Base-by-base conservation (phyloP, 495 filamentous ascomycete species). In the Penicillium diatomitis region DNA sequence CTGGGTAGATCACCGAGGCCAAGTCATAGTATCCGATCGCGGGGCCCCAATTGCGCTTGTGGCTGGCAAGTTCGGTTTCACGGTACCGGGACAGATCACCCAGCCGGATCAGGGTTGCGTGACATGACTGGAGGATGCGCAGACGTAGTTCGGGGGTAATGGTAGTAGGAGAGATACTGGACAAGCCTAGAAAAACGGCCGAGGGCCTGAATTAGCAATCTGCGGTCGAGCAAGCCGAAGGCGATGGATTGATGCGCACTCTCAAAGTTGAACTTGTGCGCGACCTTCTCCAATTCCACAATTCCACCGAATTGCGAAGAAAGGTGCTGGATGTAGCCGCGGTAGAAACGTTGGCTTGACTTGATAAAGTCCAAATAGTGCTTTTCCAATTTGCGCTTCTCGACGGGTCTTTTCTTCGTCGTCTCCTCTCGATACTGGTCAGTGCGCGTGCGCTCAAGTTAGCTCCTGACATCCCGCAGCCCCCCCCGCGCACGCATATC, bases 71-170 rank as follows among this genome's bases (percentile, higher is more conserved):
- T 61, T 86, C 78, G 29, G 81, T 80, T 60, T 89, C 88, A 40
- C 94, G 84, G 62, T 96, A 98, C 53, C 92, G 82, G 33, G 88
- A 89, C 31, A 98, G 77, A 61, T 98, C 92, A 39, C 92, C 92
- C 7, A 98, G 79, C 47, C 81, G 85, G 40, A 96, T 83, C 31
- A 97, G 76, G 6, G 86, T 86, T 44, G 81, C 80, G 68, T 96
- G 84, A 66, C 89, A 96, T 9, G 87, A 90, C 46, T 70, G 63
- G 5, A 88, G 75, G 46, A 90, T 76, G 34, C 75, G 65, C 9
- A 72, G 56, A 36, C 78, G 74, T 36, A 84, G 56, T 4, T 76
- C 60, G 11, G 74, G 62, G 5, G 78, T 66, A 3, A 70, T 62
- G 30, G 69, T 57, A 36, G 59, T 37, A 10, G 68, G 65, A 46